These are phyloP conservation scores for Calonectria multiphialidica DNA, from an alignment of 2,329 filamentous ascomycete species.

Conservation along the genomic window DNA sequence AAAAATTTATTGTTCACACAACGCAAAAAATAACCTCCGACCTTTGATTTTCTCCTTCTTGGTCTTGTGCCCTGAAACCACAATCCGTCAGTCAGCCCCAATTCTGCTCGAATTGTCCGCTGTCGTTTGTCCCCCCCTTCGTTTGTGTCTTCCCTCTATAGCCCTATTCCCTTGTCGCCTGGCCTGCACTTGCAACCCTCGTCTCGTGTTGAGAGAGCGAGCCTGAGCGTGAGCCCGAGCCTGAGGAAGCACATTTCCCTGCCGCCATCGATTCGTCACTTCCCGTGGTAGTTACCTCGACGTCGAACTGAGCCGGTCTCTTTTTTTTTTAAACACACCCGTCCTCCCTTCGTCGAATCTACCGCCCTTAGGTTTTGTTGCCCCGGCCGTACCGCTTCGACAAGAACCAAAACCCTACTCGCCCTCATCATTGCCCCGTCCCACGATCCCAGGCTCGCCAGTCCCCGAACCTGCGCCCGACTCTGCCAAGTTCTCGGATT, in stretches of 20 bases:
- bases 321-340: slow-evolving; percentile 16
- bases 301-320: slow-evolving; percentile 31
- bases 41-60: slow-evolving; percentile 43
- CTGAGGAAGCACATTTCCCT: slow-evolving; percentile 20
- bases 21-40: slow-evolving; percentile 52
- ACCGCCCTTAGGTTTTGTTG: slow-evolving; percentile 28
- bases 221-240: slow-evolving; percentile 22
- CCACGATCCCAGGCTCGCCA: slow-evolving; percentile 14
- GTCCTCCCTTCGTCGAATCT: slow-evolving; percentile 30
- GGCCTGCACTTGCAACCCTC: slow-evolving; percentile 34
- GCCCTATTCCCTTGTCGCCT: slow-evolving; percentile 23
- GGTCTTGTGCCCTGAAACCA: slow-evolving; percentile 43
- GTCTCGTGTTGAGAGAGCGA: slow-evolving; percentile 26
- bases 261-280: slow-evolving; percentile 34
- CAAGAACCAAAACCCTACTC: slow-evolving; percentile 26
- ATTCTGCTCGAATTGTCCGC: slow-evolving; percentile 45
- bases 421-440: slow-evolving; percentile 28
- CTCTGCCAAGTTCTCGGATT: slow-evolving; percentile 32
- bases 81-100: slow-evolving; percentile 42
- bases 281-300: slow-evolving; percentile 33
- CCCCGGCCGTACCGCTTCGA: slow-evolving; percentile 30
- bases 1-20: slow-evolving; percentile 59
- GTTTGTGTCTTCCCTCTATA: slow-evolving; percentile 29
- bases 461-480: slow-evolving; percentile 11
- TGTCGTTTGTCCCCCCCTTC: slow-evolving; percentile 28